Evolutionary conservation across 306 rosid genomes (phyloP).

Genomic region (Urtica urens): DNA sequence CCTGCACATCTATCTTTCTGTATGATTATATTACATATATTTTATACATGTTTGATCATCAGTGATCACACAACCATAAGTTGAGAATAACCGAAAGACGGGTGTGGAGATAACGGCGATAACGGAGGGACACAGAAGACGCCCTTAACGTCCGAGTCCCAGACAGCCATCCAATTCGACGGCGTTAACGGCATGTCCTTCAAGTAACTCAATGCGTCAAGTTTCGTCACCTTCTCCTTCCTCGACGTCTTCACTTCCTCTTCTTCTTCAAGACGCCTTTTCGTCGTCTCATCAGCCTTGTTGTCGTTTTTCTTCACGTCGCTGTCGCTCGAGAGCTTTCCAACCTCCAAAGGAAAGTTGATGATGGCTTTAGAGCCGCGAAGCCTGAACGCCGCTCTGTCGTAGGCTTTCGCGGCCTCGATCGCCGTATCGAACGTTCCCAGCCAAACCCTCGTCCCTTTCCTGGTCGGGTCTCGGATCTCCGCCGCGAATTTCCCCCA

Average conservation of each 20-base stretch:
- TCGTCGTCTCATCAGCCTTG: slow-evolving; percentile 26
- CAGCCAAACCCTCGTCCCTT: slow-evolving; percentile 72
- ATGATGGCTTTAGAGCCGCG: slow-evolving; percentile 81
- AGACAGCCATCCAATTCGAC: slow-evolving; percentile 52
- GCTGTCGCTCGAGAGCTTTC: not conserved
- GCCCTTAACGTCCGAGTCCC: slow-evolving; percentile 53
- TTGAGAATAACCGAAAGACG: slow-evolving; percentile 36
- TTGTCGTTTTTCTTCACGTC: not conserved
- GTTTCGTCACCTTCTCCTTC: slow-evolving; percentile 22
- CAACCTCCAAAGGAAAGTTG: slow-evolving; percentile 61
- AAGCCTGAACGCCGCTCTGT: slow-evolving; percentile 62
- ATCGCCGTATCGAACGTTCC: slow-evolving; percentile 78
- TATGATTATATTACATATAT: too few species aligned
- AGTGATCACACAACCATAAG: slow-evolving; percentile 56
- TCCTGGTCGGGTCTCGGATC: slow-evolving; percentile 72
- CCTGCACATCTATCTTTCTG: too few species aligned
- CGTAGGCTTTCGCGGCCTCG: slow-evolving; percentile 81
- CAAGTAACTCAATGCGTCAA: slow-evolving; percentile 2
- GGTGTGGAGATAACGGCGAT: slow-evolving; percentile 79
- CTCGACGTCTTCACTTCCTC: slow-evolving; percentile 27
- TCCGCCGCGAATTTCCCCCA: slow-evolving; percentile 93
- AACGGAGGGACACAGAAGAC: slow-evolving; percentile 48
- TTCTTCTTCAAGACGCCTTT: slow-evolving; percentile 28
- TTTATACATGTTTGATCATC: too few species aligned
- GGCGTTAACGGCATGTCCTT: slow-evolving; percentile 62